Evolutionary conservation across 2,329 filamentous ascomycete species (phyloP).

Genomic region (Lasiodiplodia hormozganensis): DNA sequence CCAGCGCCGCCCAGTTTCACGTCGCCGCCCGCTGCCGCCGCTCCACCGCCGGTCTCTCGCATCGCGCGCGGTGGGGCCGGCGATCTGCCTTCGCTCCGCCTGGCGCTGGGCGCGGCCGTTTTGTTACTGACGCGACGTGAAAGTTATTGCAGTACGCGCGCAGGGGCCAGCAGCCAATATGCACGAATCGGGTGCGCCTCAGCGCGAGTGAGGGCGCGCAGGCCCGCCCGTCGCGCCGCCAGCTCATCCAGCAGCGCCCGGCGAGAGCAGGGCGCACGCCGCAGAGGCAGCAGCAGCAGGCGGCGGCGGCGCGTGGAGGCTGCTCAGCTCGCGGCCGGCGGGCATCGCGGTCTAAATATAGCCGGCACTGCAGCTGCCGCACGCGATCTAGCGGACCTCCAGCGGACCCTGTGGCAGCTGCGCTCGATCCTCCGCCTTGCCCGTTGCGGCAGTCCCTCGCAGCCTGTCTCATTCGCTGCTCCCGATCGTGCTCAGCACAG

Average conservation of each 20-base stretch:
- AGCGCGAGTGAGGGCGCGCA: slow-evolving; percentile 19
- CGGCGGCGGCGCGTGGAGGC: slow-evolving; percentile 11
- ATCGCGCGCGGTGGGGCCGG: slow-evolving; percentile 25
- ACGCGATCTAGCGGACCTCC: slow-evolving; percentile 27
- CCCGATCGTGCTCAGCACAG: slow-evolving; percentile 19
- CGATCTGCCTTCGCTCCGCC: slow-evolving; percentile 25
- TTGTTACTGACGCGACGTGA: slow-evolving; percentile 27
- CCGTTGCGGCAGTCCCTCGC: slow-evolving; percentile 22
- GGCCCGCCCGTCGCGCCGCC: slow-evolving; percentile 18
- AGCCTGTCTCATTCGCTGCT: slow-evolving; percentile 25
- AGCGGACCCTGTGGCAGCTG: slow-evolving; percentile 26
- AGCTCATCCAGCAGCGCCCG: slow-evolving; percentile 25
- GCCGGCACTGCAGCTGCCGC: slow-evolving; percentile 26
- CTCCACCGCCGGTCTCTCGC: slow-evolving; percentile 25
- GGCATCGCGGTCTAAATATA: slow-evolving; percentile 18
- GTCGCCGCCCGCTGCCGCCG: slow-evolving; percentile 23
- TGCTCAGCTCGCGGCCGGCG: slow-evolving; percentile 12
- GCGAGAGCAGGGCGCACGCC: not conserved
- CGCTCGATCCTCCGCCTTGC: slow-evolving; percentile 25
- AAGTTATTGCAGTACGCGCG: slow-evolving; percentile 27
- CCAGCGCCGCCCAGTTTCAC: slow-evolving; percentile 25
- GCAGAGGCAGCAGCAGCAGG: slow-evolving; percentile 14
- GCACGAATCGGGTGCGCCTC: slow-evolving; percentile 26
- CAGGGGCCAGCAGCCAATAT: slow-evolving; percentile 27
- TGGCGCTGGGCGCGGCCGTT: slow-evolving; percentile 24